Base-by-base conservation (phyloP, 371 early-diverging fungal genomes). In the Gilbertella persicaria region DNA sequence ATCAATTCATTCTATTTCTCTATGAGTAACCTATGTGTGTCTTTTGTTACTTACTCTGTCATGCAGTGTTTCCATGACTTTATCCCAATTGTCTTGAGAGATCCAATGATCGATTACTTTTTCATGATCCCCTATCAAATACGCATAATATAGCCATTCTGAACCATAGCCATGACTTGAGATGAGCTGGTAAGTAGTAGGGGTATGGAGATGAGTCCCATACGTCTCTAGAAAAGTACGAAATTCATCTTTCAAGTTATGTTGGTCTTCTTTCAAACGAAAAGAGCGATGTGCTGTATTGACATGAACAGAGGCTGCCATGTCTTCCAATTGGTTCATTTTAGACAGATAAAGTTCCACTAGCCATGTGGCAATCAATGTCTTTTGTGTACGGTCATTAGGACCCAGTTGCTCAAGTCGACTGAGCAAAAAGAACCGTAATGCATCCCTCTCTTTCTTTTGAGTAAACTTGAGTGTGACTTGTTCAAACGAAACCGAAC, bases 331-430 rank as follows among this genome's bases (percentile, higher is more conserved):
- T 10, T 80, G 69, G 58, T 93, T 90, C 47, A 96, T 61, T 51
- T 85, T 81, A 45, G 82, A 78, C 21, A 96, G 71, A 54, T 87
- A 92, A 14, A 96, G 68, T 62, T 96, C 95, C 8, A 93, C 79
- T 5, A 94, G 79, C 96, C 96, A 96, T 35, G 89, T 93, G 1
- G 87, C 84, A 8, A 96, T 53, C 37, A 96, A 73, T 4, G 89
- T 88, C 40, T 75, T 82, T 75, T 96, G 95, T 0, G 87, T 90
- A 4, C 73, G 71, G 55, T 95, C 92, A 53, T 66, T 72, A 39
- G 78, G 71, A 46, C 69, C 71, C 12, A 88, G 64, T 23, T 70
- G 79, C 47, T 85, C 85, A 17, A 89, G 68, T 66, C 84, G 90
- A 61, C 78, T 76, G 6, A 80, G 50, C 53, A 97, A 66, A 64